phyloP scores from a whole-genome alignment of 352 stramenopile species.

The Phytophthora brassicae region DNA sequence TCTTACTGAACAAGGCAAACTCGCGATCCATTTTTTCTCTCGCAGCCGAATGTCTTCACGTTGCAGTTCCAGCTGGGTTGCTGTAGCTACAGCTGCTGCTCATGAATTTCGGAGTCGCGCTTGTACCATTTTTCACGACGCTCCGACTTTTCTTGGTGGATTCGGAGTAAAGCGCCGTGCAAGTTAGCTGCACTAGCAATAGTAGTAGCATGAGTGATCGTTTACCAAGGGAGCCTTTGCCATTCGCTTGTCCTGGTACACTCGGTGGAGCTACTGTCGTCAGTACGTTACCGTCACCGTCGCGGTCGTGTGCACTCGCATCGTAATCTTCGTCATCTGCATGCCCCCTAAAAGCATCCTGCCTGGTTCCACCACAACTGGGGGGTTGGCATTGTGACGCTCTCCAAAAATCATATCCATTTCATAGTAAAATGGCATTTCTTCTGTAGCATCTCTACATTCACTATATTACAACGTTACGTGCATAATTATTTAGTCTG shows the following conservation, averaged over 20 bases:
- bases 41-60: background rate
- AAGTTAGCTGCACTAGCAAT: background rate
- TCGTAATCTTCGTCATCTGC: background rate
- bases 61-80: background rate
- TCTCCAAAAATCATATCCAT: background rate
- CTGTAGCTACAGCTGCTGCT: background rate
- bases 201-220: background rate
- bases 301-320: no score
- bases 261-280: no score
- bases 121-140: background rate
- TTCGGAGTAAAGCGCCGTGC: background rate
- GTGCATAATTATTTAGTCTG: background rate
- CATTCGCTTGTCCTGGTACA: background rate
- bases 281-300: no score
- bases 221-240: background rate
- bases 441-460: background rate
- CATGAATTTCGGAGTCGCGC: background rate
- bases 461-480: background rate
- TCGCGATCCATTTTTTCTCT: background rate
- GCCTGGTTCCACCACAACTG: background rate
- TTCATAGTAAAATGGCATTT: background rate
- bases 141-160: background rate
- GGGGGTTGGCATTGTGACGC: background rate
- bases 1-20: background rate
- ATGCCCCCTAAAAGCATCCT: background rate